Percentiles rank a stretch among this genome's conserved stretches.
Evolutionary conservation across 1,284 basidiomycete genomes (phyloP).

Genomic region (Salmacisia buchloeana): DNA sequence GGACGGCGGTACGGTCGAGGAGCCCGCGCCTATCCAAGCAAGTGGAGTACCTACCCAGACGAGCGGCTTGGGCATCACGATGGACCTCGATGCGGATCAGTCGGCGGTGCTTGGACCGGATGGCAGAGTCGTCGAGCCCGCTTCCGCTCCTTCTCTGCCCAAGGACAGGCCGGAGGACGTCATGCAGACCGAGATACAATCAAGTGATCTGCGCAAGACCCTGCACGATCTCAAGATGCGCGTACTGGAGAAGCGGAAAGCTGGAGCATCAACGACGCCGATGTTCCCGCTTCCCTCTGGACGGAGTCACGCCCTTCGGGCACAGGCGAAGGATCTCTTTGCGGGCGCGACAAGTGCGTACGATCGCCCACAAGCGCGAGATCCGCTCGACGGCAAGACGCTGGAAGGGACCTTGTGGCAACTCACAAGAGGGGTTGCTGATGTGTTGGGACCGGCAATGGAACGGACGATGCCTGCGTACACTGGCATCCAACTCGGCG

Average conservation of each 20-base stretch:
- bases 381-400: not conserved
- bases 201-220: not conserved
- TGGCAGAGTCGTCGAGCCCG: not conserved
- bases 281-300: not conserved
- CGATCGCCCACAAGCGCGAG: not conserved
- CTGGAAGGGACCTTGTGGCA: slow-evolving; percentile 1
- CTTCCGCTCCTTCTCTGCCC: not conserved
- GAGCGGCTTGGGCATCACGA: slow-evolving; percentile 1
- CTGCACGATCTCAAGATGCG: not conserved
- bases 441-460: not conserved
- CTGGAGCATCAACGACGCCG: not conserved
- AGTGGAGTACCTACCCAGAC: not conserved
- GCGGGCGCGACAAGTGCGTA: not conserved
- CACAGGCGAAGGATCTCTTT: not conserved
- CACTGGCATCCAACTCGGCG: not conserved
- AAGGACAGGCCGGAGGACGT: not conserved
- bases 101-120: not conserved
- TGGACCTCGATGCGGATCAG: not conserved
- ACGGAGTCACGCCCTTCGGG: not conserved
- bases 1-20: slow-evolving; percentile 1
- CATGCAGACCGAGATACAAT: not conserved
- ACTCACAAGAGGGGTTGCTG: not conserved
- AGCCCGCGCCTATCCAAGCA: too few relatives aligned
- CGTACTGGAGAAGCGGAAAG: not conserved
- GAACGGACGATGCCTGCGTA: not conserved